These are phyloP conservation scores for Ogataea siamensis DNA, from an alignment of 805 yeast species.

Conservation along the genomic window DNA sequence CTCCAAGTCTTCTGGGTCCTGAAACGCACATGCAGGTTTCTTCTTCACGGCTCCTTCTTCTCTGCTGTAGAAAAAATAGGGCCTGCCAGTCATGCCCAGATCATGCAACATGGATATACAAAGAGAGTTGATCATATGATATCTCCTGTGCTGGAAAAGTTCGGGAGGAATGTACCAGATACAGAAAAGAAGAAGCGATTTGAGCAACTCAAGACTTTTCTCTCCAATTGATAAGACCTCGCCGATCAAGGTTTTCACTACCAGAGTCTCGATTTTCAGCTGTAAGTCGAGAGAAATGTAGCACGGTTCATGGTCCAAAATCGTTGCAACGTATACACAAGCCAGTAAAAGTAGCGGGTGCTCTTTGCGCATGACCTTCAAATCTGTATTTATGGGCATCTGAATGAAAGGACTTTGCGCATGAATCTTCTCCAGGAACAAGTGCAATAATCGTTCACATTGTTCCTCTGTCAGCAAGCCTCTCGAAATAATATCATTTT, in stretches of 20 bases:
- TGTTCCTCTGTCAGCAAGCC: conserved; percentile 60
- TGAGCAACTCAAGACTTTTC: conserved; percentile 66
- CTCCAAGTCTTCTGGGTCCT: conserved; percentile 43
- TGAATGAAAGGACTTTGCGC: conserved; percentile 56
- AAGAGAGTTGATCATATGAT: conserved; percentile 64
- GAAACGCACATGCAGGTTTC: conserved; percentile 33
- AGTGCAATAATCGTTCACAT: conserved; percentile 51
- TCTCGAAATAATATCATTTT: conserved; percentile 50
- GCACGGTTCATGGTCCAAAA: conserved; percentile 33
- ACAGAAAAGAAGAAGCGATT: conserved; percentile 57
- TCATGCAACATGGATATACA: conserved; percentile 72
- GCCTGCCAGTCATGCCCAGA: conserved; percentile 63
- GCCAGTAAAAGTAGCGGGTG: conserved; percentile 65
- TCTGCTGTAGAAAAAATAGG: conserved; percentile 41
- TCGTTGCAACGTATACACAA: conserved; percentile 60
- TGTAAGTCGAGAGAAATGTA: conserved; percentile 39
- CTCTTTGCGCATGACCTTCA: conserved; percentile 46
- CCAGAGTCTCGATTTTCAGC: conserved; percentile 50
- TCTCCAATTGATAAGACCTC: conserved; percentile 70
- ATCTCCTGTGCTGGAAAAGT: conserved; percentile 72
- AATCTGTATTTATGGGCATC: conserved; percentile 43
- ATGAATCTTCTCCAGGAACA: conserved; percentile 49
- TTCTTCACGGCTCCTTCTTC: conserved; percentile 41
- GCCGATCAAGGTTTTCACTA: conserved; percentile 47
- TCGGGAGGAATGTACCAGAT: conserved; percentile 87